Evolutionary conservation across 2,329 filamentous ascomycete genomes (phyloP), one percentile per base, ranked within the genome.

Genomic region (Diaporthe humulicola): DNA sequence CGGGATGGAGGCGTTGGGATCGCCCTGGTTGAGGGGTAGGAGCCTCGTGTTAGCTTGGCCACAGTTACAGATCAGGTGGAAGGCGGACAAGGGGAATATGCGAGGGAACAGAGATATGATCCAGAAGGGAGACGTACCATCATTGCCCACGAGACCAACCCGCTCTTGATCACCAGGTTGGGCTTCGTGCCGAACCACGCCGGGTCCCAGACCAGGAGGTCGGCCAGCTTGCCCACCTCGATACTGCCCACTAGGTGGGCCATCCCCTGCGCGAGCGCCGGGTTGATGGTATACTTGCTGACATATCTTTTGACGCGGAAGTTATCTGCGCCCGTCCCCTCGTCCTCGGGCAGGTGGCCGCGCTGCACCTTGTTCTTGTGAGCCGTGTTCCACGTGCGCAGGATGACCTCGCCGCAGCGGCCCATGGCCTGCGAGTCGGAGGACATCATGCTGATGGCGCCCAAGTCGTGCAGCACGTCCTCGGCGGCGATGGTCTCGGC

Each of bases 351-450:
- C 38, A 98, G 85, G 1, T 84, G 81, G 0, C 96, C 96, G 12
- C 96, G 90, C 85, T 98, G 95, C 25, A 92, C 82, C 85, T 98
- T 98, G 83, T 98, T 98, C 90, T 98, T 98, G 85, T 98, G 95
- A 0, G 96, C 96, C 3, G 96, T 98, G 84, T 98, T 96, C 96
- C 96, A 98, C 0, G 96, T 98, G 17, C 96, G 91, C 33, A 97
- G 88, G 76, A 98, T 91, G 71, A 98, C 96, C 86, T 98, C 96
- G 77, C 96, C 96, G 82, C 95, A 98, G 69, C 96, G 93, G 73
- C 96, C 96, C 96, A 98, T 98, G 79, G 96, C 96, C 85, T 98
- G 96, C 0, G 94, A 96, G 85, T 98, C 96, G 0, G 93, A 96
- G 75, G 92, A 95, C 95, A 98, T 98, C 96, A 98, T 98, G 83